A percentile compares a stretch with the other conserved stretches of the same genome.
phyloP scores from a whole-genome alignment of 805 yeast species.

The Alloascoidea africana region DNA sequence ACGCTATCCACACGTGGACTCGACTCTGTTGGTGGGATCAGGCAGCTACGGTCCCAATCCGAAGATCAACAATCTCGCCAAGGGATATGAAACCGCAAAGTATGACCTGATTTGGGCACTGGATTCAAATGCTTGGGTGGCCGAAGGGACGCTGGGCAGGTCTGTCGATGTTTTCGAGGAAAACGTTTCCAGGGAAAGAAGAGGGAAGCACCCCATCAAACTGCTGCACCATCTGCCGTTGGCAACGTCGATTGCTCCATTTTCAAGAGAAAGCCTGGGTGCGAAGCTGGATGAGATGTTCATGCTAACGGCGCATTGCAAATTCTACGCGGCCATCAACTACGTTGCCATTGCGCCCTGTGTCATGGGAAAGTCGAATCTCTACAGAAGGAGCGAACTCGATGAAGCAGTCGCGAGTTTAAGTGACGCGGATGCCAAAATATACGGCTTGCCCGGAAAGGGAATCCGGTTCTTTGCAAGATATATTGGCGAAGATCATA shows the following conservation, averaged over 20 bases:
- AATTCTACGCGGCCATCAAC: constrained; percentile 70
- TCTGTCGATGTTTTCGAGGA: constrained; percentile 36
- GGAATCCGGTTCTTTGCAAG: constrained; percentile 61
- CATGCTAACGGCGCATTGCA: constrained; percentile 68
- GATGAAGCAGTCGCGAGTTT: constrained; percentile 33
- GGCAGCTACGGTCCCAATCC: constrained; percentile 67
- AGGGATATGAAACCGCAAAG: constrained; percentile 56
- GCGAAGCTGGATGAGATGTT: constrained; percentile 76
- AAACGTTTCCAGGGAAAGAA: constrained; percentile 10
- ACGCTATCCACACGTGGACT: constrained; percentile 40
- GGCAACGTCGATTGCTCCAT: constrained; percentile 26
- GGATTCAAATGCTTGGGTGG: constrained; percentile 76
- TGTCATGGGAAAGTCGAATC: constrained; percentile 79
- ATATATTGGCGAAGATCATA: constrained; percentile 84
- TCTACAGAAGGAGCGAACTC: constrained; percentile 54
- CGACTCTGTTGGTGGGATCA: constrained; percentile 40
- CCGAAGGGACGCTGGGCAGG: constrained; percentile 45
- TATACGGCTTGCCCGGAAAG: constrained; percentile 2
- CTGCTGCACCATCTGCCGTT: constrained; percentile 76
- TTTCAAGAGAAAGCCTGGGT: constrained; percentile 29
- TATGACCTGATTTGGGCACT: constrained; percentile 71
- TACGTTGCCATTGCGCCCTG: constrained; percentile 69
- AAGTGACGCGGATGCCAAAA: constrained; percentile 15
- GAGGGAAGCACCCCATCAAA: constrained; percentile 27
- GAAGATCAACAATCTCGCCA: constrained; percentile 73